Evolutionary conservation across 2,329 filamentous ascomycete species (phyloP).

Genomic region (Trichophaea hybrida): DNA sequence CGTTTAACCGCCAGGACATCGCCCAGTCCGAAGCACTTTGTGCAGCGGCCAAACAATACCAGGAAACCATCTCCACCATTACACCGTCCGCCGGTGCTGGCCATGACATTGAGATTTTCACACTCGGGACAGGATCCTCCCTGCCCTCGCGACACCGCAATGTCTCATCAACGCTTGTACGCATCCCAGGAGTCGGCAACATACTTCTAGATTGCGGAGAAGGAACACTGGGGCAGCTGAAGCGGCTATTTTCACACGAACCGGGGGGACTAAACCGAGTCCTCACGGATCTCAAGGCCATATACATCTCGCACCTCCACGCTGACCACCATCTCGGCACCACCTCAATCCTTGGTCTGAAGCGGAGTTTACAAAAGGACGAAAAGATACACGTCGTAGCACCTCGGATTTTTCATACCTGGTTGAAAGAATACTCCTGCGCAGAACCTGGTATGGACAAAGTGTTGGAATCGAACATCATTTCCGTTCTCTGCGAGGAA

Average conservation of each 20-base stretch:
- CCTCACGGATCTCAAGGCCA: conserved; percentile 59
- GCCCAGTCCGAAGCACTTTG: conserved; percentile 16
- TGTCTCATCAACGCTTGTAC: conserved; percentile 74
- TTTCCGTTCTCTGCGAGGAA: conserved; percentile 37
- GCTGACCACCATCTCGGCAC: conserved; percentile 91
- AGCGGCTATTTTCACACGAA: conserved; percentile 52
- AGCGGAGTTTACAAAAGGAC: conserved; percentile 36
- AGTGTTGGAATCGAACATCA: conserved; percentile 45
- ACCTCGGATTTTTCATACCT: conserved; percentile 37
- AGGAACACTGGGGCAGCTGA: conserved; percentile 76
- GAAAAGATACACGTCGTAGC: conserved; percentile 43
- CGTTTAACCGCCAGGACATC: conserved; percentile 21
- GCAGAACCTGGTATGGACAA: conserved; percentile 49
- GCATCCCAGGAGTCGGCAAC: conserved; percentile 67
- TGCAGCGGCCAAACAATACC: conserved; percentile 33
- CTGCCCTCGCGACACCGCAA: conserved; percentile 88
- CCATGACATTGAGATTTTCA: conserved; percentile 65
- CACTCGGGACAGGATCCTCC: conserved; percentile 83
- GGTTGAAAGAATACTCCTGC: conserved; percentile 56
- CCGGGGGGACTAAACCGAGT: conserved; percentile 46
- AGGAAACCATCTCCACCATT: conserved; percentile 41
- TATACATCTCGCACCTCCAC: conserved; percentile 92
- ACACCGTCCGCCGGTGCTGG: conserved; percentile 33
- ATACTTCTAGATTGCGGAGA: conserved; percentile 89
- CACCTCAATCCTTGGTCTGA: conserved; percentile 47